Percentiles rank a stretch among this genome's conserved stretches.
Evolutionary conservation across 805 yeast genomes (phyloP).

Genomic region (Suhomyces canberraensis): DNA sequence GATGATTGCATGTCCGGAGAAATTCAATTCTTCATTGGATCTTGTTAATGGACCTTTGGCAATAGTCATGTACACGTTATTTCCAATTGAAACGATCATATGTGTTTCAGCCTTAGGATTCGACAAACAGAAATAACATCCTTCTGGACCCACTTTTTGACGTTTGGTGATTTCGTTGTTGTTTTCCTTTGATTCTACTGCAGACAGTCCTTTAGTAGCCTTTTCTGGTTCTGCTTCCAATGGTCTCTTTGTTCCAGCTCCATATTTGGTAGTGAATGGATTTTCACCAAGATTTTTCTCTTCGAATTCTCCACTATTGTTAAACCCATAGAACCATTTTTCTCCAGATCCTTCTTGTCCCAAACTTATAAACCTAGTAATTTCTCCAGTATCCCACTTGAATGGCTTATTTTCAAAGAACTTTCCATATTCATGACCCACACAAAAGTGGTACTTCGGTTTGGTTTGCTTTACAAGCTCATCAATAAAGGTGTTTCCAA

Average conservation of each 20-base stretch:
- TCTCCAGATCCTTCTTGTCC: slow-evolving; percentile 54
- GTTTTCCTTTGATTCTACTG: background rate
- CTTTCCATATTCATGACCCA: slow-evolving; percentile 47
- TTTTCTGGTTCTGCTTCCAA: slow-evolving; percentile 8
- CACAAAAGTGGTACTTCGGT: slow-evolving; percentile 69
- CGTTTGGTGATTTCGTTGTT: slow-evolving; percentile 1
- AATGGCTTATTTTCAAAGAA: slow-evolving; percentile 59
- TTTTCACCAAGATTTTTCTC: slow-evolving; percentile 13
- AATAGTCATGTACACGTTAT: slow-evolving; percentile 61
- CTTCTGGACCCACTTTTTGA: slow-evolving; percentile 50
- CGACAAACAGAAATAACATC: slow-evolving; percentile 81
- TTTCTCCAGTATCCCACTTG: slow-evolving; percentile 45
- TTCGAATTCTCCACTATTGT: slow-evolving; percentile 6
- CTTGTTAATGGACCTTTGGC: slow-evolving; percentile 84
- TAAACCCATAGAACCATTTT: slow-evolving; percentile 76
- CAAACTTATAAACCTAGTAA: slow-evolving; percentile 65
- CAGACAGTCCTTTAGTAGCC: background rate
- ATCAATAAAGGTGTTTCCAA: slow-evolving; percentile 47
- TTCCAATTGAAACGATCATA: slow-evolving; percentile 75
- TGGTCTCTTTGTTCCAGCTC: slow-evolving; percentile 10
- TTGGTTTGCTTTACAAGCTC: slow-evolving; percentile 37
- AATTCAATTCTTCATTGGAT: slow-evolving; percentile 44
- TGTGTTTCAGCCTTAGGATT: slow-evolving; percentile 76
- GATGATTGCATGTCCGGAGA: slow-evolving; percentile 80
- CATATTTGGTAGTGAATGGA: slow-evolving; percentile 21